A percentile compares a stretch with the other conserved stretches of the same genome.
These are phyloP conservation scores for Ceriops tagal DNA, from an alignment of 345 rosid species.

Conservation along the genomic window DNA sequence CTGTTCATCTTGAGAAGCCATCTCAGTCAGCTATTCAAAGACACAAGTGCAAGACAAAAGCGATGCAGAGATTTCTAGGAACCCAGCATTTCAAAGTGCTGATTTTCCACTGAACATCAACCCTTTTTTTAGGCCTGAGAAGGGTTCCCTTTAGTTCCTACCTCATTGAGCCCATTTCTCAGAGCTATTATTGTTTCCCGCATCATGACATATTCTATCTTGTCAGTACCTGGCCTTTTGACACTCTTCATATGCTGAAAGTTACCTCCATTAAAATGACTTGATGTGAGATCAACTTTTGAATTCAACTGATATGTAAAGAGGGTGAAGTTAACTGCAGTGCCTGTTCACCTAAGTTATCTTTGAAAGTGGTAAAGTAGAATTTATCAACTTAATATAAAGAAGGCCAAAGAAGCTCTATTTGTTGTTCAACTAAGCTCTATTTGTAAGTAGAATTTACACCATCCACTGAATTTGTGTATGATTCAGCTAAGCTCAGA, in stretches of 20 bases:
- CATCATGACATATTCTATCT: background rate
- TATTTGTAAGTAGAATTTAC: background rate
- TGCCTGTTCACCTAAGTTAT: too few species aligned
- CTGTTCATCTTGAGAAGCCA: background rate
- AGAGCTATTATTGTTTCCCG: background rate
- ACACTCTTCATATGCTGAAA: too few species aligned
- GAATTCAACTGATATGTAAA: background rate
- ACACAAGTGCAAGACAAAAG: background rate
- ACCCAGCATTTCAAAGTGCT: background rate
- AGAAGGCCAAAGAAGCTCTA: background rate
- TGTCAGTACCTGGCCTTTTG: background rate
- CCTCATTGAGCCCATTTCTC: background rate
- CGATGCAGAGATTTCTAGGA: background rate
- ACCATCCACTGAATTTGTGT: background rate
- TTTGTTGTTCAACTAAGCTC: background rate
- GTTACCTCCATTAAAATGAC: too few species aligned
- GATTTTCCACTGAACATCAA: background rate
- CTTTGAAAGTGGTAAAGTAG: too few species aligned
- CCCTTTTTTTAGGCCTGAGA: background rate
- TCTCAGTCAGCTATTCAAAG: background rate
- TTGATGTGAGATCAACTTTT: background rate
- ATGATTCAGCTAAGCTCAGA: conserved; percentile 2
- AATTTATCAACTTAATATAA: background rate
- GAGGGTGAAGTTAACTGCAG: too few species aligned
- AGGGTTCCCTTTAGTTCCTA: background rate